These are phyloP conservation scores for Fusarium coicis DNA, from an alignment of 2,329 filamentous ascomycete species.

Conservation along the genomic window DNA sequence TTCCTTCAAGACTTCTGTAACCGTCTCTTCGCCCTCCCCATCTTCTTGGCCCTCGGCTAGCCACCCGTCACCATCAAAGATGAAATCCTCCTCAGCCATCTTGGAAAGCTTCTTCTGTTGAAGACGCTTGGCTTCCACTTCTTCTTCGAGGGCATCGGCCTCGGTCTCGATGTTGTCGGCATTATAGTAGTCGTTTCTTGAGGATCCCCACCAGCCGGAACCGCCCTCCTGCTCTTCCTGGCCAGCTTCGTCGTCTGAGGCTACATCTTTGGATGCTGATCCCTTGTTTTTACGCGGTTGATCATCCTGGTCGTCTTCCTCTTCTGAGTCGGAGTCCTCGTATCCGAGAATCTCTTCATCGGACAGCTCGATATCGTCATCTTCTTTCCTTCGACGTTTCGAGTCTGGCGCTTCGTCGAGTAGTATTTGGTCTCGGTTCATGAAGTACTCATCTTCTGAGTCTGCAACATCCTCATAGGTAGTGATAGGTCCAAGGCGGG, in stretches of 20 bases:
- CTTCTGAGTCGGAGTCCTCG: slow-evolving; percentile 57
- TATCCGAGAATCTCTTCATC: slow-evolving; percentile 70
- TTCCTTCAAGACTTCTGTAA: slow-evolving; percentile 88
- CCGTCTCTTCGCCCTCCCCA: slow-evolving; percentile 66
- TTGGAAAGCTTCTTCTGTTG: slow-evolving; percentile 91
- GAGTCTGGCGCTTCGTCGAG: slow-evolving; percentile 83
- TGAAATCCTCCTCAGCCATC: slow-evolving; percentile 92
- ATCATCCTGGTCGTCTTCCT: slow-evolving; percentile 57
- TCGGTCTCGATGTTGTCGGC: slow-evolving; percentile 78
- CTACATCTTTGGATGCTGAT: slow-evolving; percentile 46
- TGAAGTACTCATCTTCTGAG: slow-evolving; percentile 92
- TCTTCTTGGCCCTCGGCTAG: slow-evolving; percentile 65
- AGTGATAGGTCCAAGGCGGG: slow-evolving; percentile 68
- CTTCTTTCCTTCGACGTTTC: slow-evolving; percentile 79
- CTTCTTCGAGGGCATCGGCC: slow-evolving; percentile 84
- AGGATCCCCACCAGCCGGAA: slow-evolving; percentile 84
- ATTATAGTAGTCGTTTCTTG: slow-evolving; percentile 92
- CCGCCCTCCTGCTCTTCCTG: slow-evolving; percentile 64
- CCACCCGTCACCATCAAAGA: slow-evolving; percentile 93
- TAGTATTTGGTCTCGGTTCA: slow-evolving; percentile 85
- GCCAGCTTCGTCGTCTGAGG: slow-evolving; percentile 66
- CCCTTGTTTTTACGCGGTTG: slow-evolving; percentile 48
- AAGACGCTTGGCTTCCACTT: slow-evolving; percentile 85
- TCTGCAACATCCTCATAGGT: slow-evolving; percentile 89
- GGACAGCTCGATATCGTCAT: slow-evolving; percentile 73